Evolutionary conservation across 2,329 filamentous ascomycete species (phyloP), one percentile per base, ranked within the genome.

Genomic region (Diatrype stigma): DNA sequence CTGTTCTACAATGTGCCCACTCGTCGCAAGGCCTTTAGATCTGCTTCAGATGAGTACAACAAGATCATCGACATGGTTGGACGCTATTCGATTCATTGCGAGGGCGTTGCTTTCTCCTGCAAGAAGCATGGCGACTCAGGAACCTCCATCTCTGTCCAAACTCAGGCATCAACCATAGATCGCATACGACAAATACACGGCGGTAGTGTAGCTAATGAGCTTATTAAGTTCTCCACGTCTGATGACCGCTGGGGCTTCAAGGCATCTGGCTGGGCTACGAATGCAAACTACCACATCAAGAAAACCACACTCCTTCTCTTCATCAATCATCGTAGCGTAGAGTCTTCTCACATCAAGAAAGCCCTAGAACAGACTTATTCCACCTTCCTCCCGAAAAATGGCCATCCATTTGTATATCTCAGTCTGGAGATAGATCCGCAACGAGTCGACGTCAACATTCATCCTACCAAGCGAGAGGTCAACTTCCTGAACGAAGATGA

Each of bases 401-500:
- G 91, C 2, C 94, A 96, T 64, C 94, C 94, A 0, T 99, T 97
- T 66, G 77, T 93, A 51, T 99, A 99, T 64, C 77, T 99, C 23
- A 94, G 87, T 64, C 78, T 99, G 2, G 89, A 96, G 53, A 96
- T 99, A 51, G 92, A 97, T 60, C 93, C 94, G 1, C 84, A 87
- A 23, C 80, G 93, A 48, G 90, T 99, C 3, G 94, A 99, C 67
- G 95, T 99, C 64, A 99, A 99, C 60, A 88, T 99, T 1, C 94
- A 99, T 68, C 94, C 94, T 0, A 99, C 94, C 0, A 99, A 99
- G 69, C 81, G 90, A 47, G 93, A 99, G 66, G 94, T 99, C 19
- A 94, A 97, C 63, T 97, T 99, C 61, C 77, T 99, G 21, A 96
- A 97, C 55, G 94, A 99, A 67, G 94, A 99, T 56, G 94, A 99